Conservation (phyloP, 352 stramenopile genomes). For the Globisporangium viniferum region DNA sequence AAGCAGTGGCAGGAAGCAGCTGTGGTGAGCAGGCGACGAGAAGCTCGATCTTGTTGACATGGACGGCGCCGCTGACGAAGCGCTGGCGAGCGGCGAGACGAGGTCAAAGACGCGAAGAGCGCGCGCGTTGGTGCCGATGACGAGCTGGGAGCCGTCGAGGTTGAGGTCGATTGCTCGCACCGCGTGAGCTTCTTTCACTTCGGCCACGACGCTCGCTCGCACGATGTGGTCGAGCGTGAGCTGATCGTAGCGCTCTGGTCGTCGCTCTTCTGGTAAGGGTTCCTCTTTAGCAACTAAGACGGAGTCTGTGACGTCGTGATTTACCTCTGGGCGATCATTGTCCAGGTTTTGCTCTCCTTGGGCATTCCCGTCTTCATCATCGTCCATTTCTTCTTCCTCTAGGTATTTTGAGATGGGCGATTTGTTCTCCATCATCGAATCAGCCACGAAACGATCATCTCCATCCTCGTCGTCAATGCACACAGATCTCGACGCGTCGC, state of each 20-base stretch:
- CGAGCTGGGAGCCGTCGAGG: slow-evolving; percentile 33
- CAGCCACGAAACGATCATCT: background rate
- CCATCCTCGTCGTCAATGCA: background rate
- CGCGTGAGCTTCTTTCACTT: slow-evolving; percentile 53
- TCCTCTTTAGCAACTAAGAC: background rate
- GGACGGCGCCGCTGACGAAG: background rate
- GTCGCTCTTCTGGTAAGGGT: background rate
- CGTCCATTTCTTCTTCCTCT: background rate
- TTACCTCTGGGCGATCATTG: background rate
- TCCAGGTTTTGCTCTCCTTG: background rate
- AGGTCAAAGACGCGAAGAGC: slow-evolving; percentile 56
- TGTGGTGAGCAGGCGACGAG: background rate
- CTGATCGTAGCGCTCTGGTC: slow-evolving; percentile 25
- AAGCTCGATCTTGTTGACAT: background rate
- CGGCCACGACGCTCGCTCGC: slow-evolving; percentile 42
- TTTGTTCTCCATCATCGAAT: background rate
- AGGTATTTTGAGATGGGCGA: slow-evolving; percentile 9
- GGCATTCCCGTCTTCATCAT: background rate
- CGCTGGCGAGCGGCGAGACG: slow-evolving; percentile 8
- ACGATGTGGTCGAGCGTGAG: slow-evolving; percentile 42
- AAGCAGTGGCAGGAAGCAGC: slow-evolving; percentile 40
- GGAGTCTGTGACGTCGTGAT: background rate
- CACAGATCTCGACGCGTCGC: slow-evolving; percentile 1
- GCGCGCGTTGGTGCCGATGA: slow-evolving; percentile 61
- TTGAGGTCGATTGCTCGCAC: slow-evolving; percentile 52